A percentile compares a stretch with the other conserved stretches of the same genome.
Evolutionary conservation across 2,329 filamentous ascomycete species (phyloP).

Genomic region (Talaromyces sp.): DNA sequence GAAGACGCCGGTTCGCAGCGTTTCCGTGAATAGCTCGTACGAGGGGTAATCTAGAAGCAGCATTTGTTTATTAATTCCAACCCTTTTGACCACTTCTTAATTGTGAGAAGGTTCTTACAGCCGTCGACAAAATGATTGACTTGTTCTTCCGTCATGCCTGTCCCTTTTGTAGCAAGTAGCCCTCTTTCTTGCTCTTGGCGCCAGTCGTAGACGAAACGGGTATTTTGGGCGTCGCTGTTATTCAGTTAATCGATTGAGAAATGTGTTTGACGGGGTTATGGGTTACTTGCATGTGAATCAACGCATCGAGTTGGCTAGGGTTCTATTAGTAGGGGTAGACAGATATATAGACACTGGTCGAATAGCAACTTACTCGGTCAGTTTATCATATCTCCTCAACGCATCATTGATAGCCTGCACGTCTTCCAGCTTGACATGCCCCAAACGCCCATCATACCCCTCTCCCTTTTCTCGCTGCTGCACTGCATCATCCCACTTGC

Average conservation of each 20-base stretch:
- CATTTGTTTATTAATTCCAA: neutral
- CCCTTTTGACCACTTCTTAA: neutral
- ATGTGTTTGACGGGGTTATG: neutral
- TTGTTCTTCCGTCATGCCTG: slow-evolving; percentile 77
- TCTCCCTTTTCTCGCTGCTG: slow-evolving; percentile 42
- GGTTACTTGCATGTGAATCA: slow-evolving; percentile 56
- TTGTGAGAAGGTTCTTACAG: slow-evolving; percentile 37
- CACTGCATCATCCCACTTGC: slow-evolving; percentile 49
- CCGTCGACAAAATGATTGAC: slow-evolving; percentile 71
- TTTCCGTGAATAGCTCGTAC: slow-evolving; percentile 64
- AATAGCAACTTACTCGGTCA: slow-evolving; percentile 47
- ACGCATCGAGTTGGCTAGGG: slow-evolving; percentile 51
- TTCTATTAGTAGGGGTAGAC: neutral
- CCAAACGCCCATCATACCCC: slow-evolving; percentile 46
- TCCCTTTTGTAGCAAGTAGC: slow-evolving; percentile 61
- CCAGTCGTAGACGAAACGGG: slow-evolving; percentile 77
- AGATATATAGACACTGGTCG: neutral
- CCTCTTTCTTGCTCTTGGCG: slow-evolving; percentile 72
- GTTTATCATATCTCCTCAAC: slow-evolving; percentile 53
- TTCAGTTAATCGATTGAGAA: neutral
- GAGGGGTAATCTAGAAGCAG: slow-evolving; percentile 55
- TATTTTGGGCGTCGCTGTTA: slow-evolving; percentile 63
- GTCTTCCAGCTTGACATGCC: slow-evolving; percentile 51
- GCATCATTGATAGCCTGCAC: slow-evolving; percentile 56
- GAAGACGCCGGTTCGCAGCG: slow-evolving; percentile 55